Evolutionary conservation across 176 grass and related monocot species (phyloP).

Genomic region (Triticum aestivum): IWGSC_CS_RefSeq_v2.1 NC_057808.1:566837989-566838488

Average conservation of each 20-base stretch:
- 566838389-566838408: slow-evolving; percentile 1
- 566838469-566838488: neutral
- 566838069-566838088: neutral
- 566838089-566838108: slow-evolving; percentile 21
- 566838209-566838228: slow-evolving; percentile 12
- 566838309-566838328: neutral
- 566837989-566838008: slow-evolving; percentile 5
- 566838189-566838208: slow-evolving; percentile 24
- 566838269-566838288: slow-evolving; percentile 32
- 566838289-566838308: neutral
- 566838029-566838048: neutral
- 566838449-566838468: neutral
- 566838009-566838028: slow-evolving; percentile 19
- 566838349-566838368: slow-evolving; percentile 5
- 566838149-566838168: neutral
- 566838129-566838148: slow-evolving; percentile 26
- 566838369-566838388: neutral
- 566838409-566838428: slow-evolving; percentile 3
- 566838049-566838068: neutral
- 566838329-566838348: slow-evolving; percentile 21
- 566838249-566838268: neutral
- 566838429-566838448: neutral
- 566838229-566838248: neutral
- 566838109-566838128: slow-evolving; percentile 16
- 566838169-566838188: neutral